Conservation (phyloP, 805 yeast species). For the Isabelozyma gotoi region DNA sequence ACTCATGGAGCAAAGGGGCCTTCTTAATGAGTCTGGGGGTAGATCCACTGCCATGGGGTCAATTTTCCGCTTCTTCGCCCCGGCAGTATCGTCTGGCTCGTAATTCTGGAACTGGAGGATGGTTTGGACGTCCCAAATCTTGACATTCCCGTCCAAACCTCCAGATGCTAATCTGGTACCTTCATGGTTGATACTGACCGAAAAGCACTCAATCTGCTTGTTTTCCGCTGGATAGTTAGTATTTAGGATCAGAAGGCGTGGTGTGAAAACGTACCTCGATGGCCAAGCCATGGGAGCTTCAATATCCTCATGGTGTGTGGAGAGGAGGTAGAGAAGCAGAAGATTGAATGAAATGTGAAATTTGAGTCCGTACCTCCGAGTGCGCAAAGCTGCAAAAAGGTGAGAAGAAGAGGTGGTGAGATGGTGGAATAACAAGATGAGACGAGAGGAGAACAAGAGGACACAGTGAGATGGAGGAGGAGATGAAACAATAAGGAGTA, state of each 20-base stretch:
- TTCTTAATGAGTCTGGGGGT: constrained; percentile 23
- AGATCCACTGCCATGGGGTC: constrained; percentile 6
- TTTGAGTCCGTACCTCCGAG: neutral
- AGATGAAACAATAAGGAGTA: no score
- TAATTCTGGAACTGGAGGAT: constrained; percentile 41
- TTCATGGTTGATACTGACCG: constrained; percentile 77
- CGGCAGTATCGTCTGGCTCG: constrained; percentile 3
- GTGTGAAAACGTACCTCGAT: constrained; percentile 32
- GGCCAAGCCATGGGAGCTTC: constrained; percentile 47
- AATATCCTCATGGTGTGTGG: constrained; percentile 31
- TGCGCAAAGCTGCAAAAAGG: neutral
- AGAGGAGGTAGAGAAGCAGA: neutral
- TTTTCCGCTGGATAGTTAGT: constrained; percentile 60
- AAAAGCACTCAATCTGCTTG: constrained; percentile 78
- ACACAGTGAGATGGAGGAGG: no score
- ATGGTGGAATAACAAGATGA: no score
- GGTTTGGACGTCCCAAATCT: constrained; percentile 78
- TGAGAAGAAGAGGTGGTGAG: no score
- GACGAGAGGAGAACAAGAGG: no score
- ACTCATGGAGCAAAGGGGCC: constrained; percentile 85
- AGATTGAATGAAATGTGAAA: neutral
- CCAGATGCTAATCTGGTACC: constrained; percentile 90
- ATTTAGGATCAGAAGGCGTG: constrained; percentile 10
- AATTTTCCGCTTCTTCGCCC: constrained; percentile 6
- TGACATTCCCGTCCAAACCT: constrained; percentile 85